Evolutionary conservation across 2,329 filamentous ascomycete genomes (phyloP), one percentile per base, ranked within the genome.

Genomic region (Paecilomyces variotii): DNA sequence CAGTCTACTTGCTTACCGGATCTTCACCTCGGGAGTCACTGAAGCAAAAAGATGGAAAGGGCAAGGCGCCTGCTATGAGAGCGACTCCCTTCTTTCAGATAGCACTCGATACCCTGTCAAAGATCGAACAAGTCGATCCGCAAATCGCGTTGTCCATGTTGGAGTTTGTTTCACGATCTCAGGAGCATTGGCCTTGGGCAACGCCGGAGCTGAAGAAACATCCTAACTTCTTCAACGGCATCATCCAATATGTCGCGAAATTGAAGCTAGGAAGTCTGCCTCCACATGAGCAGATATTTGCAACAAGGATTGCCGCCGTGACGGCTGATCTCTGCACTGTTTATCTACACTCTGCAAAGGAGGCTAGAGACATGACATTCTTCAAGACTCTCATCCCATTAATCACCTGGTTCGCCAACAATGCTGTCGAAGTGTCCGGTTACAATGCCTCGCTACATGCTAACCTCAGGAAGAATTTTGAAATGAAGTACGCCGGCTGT

Each of bases 151-250:
- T 91, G 25, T 85, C 89, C 0, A 86, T 97, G 65, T 80, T 99
- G 14, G 87, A 93, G 66, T 97, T 97, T 71, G 85, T 97, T 39
- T 86, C 90, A 2, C 86, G 89, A 2, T 90, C 93, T 3, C 92
- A 97, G 69, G 94, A 96, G 72, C 90, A 91, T 69, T 97, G 93
- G 93, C 89, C 92, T 0, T 96, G 93, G 90, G 92, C 91, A 1
- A 91, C 95, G 58, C 87, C 90, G 58, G 86, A 88, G 45, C 78
- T 96, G 35, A 85, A 88, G 61, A 87, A 87, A 60, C 89, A 96
- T 66, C 81, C 83, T 0, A 79, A 80, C 0, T 93, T 96, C 67
- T 82, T 97, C 58, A 80, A 84, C 50, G 84, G 85, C 57, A 81
- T 96, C 19, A 83, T 89, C 19, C 80, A 82, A 3, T 94, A 90